Percentiles rank a stretch among this genome's conserved stretches.
phyloP scores from a whole-genome alignment of 1,139 yeast species.

The Geotrichum australiense region DNA sequence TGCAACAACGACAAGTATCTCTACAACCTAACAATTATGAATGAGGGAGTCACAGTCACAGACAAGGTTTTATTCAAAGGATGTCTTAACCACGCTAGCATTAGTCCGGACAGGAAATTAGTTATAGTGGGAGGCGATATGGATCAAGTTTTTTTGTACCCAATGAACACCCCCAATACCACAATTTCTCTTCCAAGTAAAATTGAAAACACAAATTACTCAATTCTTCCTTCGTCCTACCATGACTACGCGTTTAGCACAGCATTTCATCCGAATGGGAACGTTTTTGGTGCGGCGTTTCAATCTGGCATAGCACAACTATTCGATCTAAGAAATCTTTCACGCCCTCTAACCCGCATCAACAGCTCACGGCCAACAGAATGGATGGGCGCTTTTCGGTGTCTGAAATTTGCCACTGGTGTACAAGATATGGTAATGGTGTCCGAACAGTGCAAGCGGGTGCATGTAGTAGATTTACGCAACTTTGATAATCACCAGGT shows the following conservation, averaged over 20 bases:
- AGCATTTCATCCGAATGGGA: conserved; percentile 66
- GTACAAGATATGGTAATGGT: conserved; percentile 69
- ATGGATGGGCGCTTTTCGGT: conserved; percentile 51
- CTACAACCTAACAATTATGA: conserved; percentile 54
- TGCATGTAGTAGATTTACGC: conserved; percentile 74
- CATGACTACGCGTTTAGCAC: conserved; percentile 82
- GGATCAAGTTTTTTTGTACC: conserved; percentile 44
- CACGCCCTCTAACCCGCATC: conserved; percentile 36
- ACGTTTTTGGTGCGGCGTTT: conserved; percentile 69
- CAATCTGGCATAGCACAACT: conserved; percentile 77
- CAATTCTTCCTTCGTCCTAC: conserved; percentile 43
- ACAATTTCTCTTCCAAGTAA: conserved; percentile 7
- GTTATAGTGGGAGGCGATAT: conserved; percentile 57
- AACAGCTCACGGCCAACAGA: conserved; percentile 31
- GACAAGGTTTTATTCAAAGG: conserved; percentile 42
- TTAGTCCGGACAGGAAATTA: conserved; percentile 51
- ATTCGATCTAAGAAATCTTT: conserved; percentile 64
- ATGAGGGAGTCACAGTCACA: conserved; percentile 38
- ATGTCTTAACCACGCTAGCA: conserved; percentile 53
- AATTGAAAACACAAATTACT: conserved; percentile 20
- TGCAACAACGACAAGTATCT: conserved; percentile 78
- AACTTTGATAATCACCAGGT: conserved; percentile 71
- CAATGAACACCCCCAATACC: conserved; percentile 25
- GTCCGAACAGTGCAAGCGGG: conserved; percentile 79
- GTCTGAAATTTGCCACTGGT: conserved; percentile 63